Conservation (phyloP, 2,329 filamentous ascomycete species). For the Aspergillus awamori region DNA sequence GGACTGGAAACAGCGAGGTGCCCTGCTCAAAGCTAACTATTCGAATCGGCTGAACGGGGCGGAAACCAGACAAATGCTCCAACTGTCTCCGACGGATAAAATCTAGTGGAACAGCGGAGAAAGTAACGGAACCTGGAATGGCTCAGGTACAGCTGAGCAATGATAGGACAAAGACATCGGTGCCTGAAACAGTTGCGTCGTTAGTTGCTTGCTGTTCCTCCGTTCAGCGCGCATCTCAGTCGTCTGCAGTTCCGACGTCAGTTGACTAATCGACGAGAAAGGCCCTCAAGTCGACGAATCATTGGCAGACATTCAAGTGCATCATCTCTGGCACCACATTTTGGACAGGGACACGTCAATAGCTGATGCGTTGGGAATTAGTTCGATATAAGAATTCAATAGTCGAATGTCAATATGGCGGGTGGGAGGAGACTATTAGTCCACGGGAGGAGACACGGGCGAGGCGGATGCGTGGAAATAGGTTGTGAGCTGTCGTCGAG, state of each 20-base stretch:
- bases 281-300: background rate
- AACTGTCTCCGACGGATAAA: background rate
- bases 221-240: background rate
- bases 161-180: conserved; percentile 3
- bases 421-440: background rate
- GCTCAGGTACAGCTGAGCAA: conserved; percentile 1
- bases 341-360: conserved; percentile 10
- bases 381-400: conserved; percentile 4
- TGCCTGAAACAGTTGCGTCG: conserved; percentile 5
- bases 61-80: background rate
- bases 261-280: background rate
- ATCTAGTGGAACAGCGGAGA: background rate
- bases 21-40: background rate
- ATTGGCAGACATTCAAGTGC: background rate
- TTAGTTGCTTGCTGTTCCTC: background rate
- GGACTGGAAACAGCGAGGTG: background rate
- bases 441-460: background rate
- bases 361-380: conserved; percentile 6
- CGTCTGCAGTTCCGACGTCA: background rate
- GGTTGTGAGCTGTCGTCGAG: background rate
- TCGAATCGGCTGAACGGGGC: background rate
- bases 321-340: background rate
- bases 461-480: conserved; percentile 10
- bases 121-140: background rate
- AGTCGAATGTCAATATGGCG: background rate